Conservation (phyloP, 1,284 basidiomycete genomes). For the Ganoderma sp. region DNA sequence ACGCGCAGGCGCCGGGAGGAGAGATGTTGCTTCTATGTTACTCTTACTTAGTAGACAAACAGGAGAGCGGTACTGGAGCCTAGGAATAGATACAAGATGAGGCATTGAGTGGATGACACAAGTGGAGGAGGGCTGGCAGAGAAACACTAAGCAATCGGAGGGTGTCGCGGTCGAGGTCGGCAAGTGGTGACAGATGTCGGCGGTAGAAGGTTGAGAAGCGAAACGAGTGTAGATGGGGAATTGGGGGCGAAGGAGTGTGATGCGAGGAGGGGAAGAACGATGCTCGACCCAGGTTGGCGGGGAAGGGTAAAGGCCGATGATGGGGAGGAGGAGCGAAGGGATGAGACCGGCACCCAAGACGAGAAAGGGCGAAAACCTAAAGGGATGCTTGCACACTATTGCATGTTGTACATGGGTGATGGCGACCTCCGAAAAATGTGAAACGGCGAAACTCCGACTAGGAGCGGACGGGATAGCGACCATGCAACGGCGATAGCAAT, state of each 20-base stretch:
- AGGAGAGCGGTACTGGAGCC: constrained; percentile 20
- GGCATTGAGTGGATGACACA: constrained; percentile 14
- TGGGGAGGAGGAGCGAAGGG: constrained; percentile 5
- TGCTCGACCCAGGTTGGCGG: constrained; percentile 15
- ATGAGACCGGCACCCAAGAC: constrained; percentile 30
- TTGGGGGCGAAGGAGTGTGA: not conserved
- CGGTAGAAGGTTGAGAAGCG: constrained; percentile 6
- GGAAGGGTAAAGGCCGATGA: constrained; percentile 9
- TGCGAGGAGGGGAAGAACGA: constrained; percentile 18
- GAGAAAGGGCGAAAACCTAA: constrained; percentile 30
- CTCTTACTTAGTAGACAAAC: constrained; percentile 31
- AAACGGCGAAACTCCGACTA: constrained; percentile 34
- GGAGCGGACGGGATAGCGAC: constrained; percentile 37
- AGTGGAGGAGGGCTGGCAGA: constrained; percentile 14
- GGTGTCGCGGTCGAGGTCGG: constrained; percentile 33
- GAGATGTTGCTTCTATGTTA: constrained; percentile 32
- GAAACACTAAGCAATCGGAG: constrained; percentile 19
- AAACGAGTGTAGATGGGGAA: constrained; percentile 7
- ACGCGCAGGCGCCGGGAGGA: constrained; percentile 3
- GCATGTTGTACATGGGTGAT: constrained; percentile 42
- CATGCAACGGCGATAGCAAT: constrained; percentile 39
- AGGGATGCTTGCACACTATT: constrained; percentile 37
- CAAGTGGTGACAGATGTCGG: constrained; percentile 12
- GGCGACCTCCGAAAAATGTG: constrained; percentile 33
- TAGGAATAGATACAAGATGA: constrained; percentile 34